Percentiles rank a stretch among this genome's conserved stretches.
Conservation (phyloP, 768 basidiomycete genomes). For the Lactarius pseudohatsudake region DNA sequence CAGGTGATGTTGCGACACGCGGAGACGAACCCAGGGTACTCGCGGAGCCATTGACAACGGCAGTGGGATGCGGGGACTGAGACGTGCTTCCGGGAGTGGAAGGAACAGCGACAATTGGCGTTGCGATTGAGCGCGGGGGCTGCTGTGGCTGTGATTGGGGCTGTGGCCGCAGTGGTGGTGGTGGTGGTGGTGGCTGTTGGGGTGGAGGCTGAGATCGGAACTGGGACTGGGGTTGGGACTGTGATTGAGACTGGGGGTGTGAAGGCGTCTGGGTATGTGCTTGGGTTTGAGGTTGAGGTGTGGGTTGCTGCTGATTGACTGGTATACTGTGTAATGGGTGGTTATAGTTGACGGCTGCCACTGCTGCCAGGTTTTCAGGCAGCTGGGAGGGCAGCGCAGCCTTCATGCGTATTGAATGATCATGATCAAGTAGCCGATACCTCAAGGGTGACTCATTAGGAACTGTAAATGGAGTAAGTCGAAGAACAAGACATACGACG, state of each 20-base stretch:
- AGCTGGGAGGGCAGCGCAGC: not conserved
- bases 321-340: constrained; percentile 18
- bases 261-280: constrained; percentile 10
- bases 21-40: constrained; percentile 27
- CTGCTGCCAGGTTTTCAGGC: not conserved
- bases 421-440: constrained; percentile 28
- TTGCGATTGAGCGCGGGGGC: constrained; percentile 18
- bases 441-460: constrained; percentile 5
- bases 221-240: not conserved
- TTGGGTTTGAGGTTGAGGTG: constrained; percentile 15
- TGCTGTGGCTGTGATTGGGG: constrained; percentile 17
- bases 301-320: not conserved
- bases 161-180: constrained; percentile 15
- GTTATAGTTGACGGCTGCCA: not conserved
- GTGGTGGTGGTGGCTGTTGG: constrained; percentile 2
- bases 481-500: constrained; percentile 41
- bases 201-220: constrained; percentile 13
- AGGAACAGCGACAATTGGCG: constrained; percentile 19
- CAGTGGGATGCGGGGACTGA: constrained; percentile 36
- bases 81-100: constrained; percentile 30
- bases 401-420: not conserved
- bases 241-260: constrained; percentile 4
- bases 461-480: not conserved
- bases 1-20: constrained; percentile 17
- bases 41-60: constrained; percentile 23